Evolutionary conservation across 2,329 filamentous ascomycete genomes (phyloP), one percentile per base, ranked within the genome.

Genomic region (Dactylellina sp.): DNA sequence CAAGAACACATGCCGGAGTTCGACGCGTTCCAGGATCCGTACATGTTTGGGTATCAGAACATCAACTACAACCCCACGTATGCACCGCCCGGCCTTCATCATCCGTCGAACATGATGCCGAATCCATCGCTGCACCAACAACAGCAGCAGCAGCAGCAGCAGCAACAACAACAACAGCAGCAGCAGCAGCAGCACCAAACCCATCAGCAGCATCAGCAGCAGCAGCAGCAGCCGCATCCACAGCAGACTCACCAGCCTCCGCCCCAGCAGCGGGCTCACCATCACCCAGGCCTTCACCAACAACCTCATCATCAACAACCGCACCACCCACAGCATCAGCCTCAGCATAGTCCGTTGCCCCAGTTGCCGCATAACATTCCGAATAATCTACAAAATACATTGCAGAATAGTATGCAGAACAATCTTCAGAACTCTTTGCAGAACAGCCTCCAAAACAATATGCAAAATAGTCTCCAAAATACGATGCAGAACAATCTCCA

Each of bases 261-360:
- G 22, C 75, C 75, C 37, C 76, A 77, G 28, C 75, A 75, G 24
- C 75, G 76, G 20, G 65, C 71, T 5, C 76, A 77, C 60, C 75
- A 76, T 16, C 77, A 77, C 65, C 75, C 76, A 9, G 76, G 76
- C 14, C 75, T 76, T 9, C 77, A 78, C n/a, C 76, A 76, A 20
- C 77, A 78, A 39, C 76, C 77, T 40, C 76, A 76, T 44, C 68
- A 76, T 37, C 71, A 74, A 9, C 76, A 76, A 55, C 64, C 64
- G 9, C 77, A 77, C 53, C 68, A 76, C 11, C 76, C 76, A 9
- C 64, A 75, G n/a, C 76, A 77, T n/a, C 77, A 71, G 16, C 68
- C 59, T 5, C 63, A 68, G 12, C 68, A 72, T 7, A 72, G 68
- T 25, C 68, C 60, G 22, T 40, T 74, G 5, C 70, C 70, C 2